Base-by-base conservation (phyloP, 2,329 filamentous ascomycete species). In the Talaromyces sp. region DNA sequence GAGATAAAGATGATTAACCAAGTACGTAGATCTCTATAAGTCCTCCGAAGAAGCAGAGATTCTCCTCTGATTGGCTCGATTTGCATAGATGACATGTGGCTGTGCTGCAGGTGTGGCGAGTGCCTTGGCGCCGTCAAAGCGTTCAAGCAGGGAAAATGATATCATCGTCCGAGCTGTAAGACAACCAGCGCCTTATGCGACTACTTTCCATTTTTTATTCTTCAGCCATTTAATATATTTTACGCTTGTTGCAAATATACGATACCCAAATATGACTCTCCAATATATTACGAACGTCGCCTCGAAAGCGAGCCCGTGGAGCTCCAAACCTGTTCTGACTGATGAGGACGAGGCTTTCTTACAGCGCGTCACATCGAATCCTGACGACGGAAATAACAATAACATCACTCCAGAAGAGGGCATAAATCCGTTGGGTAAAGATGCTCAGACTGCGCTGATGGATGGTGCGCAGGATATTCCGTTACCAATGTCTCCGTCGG, bases 291-390 rank as follows among this genome's bases (percentile, higher is more conserved):
- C 76, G 58, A 74, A 77, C 67, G 75, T 81, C 56, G 79, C 77
- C 63, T 71, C 74, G 63, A 80, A 77, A 68, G 72, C 73, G 59
- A 76, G 72, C 51, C 72, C 73, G 17, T 75, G 67, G 59, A 76
- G 65, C 70, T 72, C 68, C 61, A 70, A 62, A 64, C 81, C 70
- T 72, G 81, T 88, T 2, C 73, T 88, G n/a, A 86, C 84, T 19
- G 81, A 85, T n/a, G 86, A 87, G 70, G 86, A 89, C 67, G 84
- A 88, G 69, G 78, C 81, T 61, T 88, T 88, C 69, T 75, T 88
- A 38, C 78, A 81, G 63, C 77, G 77, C 38, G 81, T 87, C 36
- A 82, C 82, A 2, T 79, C 81, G 7, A 78, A 82, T 40, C 73
- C 78, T 25, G 69, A 75, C 10, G 77, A 76, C 7, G 69, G 75